Conservation (phyloP, 768 basidiomycete genomes). For the Serendipita sp. region DNA sequence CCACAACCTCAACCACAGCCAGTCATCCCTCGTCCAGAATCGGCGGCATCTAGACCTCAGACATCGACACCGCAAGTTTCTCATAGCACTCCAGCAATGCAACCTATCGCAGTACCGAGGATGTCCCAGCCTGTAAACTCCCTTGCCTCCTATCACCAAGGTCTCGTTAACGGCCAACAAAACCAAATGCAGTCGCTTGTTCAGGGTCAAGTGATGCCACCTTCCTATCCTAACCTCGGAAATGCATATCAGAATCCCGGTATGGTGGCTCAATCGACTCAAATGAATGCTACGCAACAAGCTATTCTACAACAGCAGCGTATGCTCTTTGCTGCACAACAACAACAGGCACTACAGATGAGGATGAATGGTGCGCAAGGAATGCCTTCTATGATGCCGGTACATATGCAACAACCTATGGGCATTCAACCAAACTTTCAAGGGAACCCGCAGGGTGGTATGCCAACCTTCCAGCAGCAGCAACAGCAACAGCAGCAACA, state of each 20-base stretch:
- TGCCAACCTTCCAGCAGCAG: slow-evolving; percentile 2
- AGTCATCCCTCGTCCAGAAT: neutral
- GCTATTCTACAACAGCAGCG: neutral
- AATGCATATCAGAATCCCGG: neutral
- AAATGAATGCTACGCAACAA: neutral
- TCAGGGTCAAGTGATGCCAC: neutral
- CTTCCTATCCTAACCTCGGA: neutral
- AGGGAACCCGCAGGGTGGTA: neutral
- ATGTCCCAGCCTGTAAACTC: neutral
- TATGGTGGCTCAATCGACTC: neutral
- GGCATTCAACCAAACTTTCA: neutral
- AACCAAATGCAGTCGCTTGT: neutral
- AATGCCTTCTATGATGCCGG: neutral
- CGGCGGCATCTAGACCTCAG: neutral
- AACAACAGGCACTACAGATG: slow-evolving; percentile 8
- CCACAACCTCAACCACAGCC: neutral
- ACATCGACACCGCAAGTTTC: neutral
- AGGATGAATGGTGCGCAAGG: slow-evolving; percentile 7
- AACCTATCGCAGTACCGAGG: neutral
- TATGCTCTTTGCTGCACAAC: neutral
- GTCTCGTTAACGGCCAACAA: neutral
- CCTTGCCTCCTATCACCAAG: neutral
- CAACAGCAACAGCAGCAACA: slow-evolving; percentile 7
- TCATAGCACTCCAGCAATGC: neutral
- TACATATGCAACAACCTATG: neutral